These are phyloP conservation scores for Babesia sp. DNA, from an alignment of 169 alveolate genomes.

Conservation along the genomic window DNA sequence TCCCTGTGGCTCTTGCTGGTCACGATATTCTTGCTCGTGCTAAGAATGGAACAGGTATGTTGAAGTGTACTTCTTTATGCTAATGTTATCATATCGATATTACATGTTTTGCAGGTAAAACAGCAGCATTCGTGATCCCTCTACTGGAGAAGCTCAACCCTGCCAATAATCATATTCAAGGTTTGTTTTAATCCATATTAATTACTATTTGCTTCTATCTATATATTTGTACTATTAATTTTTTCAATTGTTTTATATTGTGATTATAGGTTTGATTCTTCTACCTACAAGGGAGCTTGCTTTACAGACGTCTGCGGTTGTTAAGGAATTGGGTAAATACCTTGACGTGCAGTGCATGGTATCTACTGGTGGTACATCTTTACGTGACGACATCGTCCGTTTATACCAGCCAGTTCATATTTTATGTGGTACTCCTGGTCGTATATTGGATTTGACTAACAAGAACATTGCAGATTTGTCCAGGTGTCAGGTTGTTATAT, in stretches of 20 bases:
- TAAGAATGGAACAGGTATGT: constrained; percentile 97
- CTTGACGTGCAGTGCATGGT: constrained; percentile 97
- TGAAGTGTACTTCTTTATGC: neutral
- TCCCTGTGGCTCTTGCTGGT: constrained; percentile 96
- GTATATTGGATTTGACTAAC: constrained; percentile 94
- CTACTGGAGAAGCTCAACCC: constrained; percentile 85
- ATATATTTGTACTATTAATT: neutral
- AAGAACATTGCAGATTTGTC: constrained; percentile 90
- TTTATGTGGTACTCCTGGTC: constrained; percentile 99
- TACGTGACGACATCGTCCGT: constrained; percentile 95
- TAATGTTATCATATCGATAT: neutral
- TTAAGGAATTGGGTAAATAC: constrained; percentile 95
- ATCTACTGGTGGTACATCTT: constrained; percentile 97
- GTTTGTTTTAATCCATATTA: constrained; percentile 23
- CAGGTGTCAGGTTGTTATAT: constrained; percentile 88
- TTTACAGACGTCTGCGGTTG: constrained; percentile 92
- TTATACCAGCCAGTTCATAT: constrained; percentile 94
- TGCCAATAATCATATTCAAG: constrained; percentile 73
- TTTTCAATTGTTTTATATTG: constrained; percentile 10
- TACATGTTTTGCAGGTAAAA: constrained; percentile 80
- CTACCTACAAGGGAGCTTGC: constrained; percentile 98
- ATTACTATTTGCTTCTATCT: neutral
- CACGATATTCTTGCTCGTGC: constrained; percentile 97
- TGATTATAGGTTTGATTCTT: constrained; percentile 86
- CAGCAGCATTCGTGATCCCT: constrained; percentile 99